Evolutionary conservation across 2,329 filamentous ascomycete species (phyloP), one percentile per base, ranked within the genome.

Genomic region (Geosmithia morbida): DNA sequence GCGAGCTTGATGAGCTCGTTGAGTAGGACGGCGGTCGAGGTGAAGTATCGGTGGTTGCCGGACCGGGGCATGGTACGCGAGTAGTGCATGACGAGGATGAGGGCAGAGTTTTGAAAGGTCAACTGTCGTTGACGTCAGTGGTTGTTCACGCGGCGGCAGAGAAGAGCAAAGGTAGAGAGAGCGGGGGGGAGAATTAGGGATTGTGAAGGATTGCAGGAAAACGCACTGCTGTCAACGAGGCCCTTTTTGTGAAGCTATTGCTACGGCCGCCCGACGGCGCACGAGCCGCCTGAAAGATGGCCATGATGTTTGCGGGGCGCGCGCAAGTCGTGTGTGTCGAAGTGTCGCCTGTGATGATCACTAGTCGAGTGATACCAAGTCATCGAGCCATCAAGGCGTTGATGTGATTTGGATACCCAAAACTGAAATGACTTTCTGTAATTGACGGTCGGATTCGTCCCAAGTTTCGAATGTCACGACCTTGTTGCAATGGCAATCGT

Each of bases 11-110:
- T 76, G 44, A 95, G 75, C 66, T 98, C 92, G 63, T 89, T 92
- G 52, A 97, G 73, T 61, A 97, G 87, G 48, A 98, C 87, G 42
- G 90, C 89, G 10, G 92, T 97, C 41, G 89, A 96, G 40, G 90
- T 83, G 56, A 92, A 87, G 65, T 96, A 97, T 61, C 89, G 83
- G 59, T 89, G 86, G 54, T 87, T 86, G 60, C 83, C 81, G 10
- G 77, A 72, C 10, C 81, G 74, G n/a, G 88, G 85, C 89, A 96
- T 96, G 51, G 94, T 81, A 53, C 89, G 80, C 29, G 89, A 95
- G 65, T 97, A 95, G 68, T 96, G 90, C 74, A 95, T 85, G 48
- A 96, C 79, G 54, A 90, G 68, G 51, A 87, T 87, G 51, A 89
- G 71, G 22, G 80, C 82, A 7, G 84, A 87, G 61, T 89, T 89